phyloP scores from a whole-genome alignment of 495 filamentous ascomycete species.

The Cercophora sp. region DNA sequence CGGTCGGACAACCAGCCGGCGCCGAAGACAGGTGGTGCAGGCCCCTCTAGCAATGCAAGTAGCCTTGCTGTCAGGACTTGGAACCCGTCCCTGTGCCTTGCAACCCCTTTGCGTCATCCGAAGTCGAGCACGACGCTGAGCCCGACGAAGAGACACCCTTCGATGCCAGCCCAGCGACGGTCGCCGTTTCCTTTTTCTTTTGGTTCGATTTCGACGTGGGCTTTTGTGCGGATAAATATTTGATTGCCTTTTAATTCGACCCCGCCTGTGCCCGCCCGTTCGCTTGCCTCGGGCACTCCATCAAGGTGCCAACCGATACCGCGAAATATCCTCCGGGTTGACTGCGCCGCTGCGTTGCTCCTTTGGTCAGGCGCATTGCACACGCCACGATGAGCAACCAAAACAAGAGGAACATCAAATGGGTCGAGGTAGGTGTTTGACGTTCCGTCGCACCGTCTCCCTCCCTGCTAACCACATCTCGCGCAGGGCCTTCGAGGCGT shows the following conservation, averaged over 20 bases:
- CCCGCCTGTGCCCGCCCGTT: background rate
- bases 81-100: background rate
- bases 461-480: background rate
- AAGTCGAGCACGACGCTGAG: background rate
- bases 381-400: conserved; percentile 19
- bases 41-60: background rate
- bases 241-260: background rate
- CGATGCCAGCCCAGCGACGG: conserved; percentile 4
- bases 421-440: conserved; percentile 31
- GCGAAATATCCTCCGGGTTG: background rate
- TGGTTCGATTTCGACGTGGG: conserved; percentile 5
- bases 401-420: conserved; percentile 33
- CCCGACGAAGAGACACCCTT: background rate
- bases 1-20: too few relatives aligned
- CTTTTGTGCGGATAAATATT: background rate
- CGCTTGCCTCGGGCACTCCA: too few relatives aligned
- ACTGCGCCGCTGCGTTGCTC: background rate
- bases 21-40: too few relatives aligned
- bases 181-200: conserved; percentile 4
- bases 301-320: too few relatives aligned
- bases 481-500: conserved; percentile 58
- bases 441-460: background rate
- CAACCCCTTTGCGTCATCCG: background rate
- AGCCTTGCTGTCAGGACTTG: background rate
- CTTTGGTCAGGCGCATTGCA: background rate